phyloP scores from a whole-genome alignment of 352 stramenopile species.

The Globisporangium sylvaticum region DNA sequence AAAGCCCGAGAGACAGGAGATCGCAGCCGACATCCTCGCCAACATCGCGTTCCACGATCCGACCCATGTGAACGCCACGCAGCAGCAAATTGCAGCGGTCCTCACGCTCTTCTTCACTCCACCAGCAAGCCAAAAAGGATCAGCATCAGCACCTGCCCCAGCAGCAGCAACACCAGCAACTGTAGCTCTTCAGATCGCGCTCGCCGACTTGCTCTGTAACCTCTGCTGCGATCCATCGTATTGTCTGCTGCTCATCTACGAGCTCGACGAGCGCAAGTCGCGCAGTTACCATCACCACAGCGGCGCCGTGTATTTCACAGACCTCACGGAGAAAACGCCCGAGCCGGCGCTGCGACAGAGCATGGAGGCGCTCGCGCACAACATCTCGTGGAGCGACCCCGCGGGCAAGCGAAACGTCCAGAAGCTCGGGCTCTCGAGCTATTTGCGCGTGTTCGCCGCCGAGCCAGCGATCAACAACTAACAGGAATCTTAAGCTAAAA shows the following conservation, averaged over 20 bases:
- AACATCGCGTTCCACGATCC: slow-evolving; percentile 31
- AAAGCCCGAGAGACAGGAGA: slow-evolving; percentile 20
- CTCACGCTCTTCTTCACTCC: slow-evolving; percentile 35
- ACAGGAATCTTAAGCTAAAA: too few species aligned
- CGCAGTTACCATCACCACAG: slow-evolving; percentile 34
- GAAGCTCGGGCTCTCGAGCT: slow-evolving; percentile 65
- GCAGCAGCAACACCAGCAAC: not conserved
- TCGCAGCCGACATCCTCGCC: slow-evolving; percentile 36
- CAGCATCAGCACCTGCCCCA: not conserved
- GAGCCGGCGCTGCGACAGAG: slow-evolving; percentile 48
- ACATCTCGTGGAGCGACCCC: slow-evolving; percentile 71
- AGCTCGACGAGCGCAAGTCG: slow-evolving; percentile 58
- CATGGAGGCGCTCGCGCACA: slow-evolving; percentile 64
- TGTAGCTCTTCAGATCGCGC: slow-evolving; percentile 24
- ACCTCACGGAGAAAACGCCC: slow-evolving; percentile 34
- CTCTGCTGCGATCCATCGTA: slow-evolving; percentile 39
- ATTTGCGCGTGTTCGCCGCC: slow-evolving; percentile 44
- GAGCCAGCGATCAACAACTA: slow-evolving; percentile 39
- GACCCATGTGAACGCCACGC: slow-evolving; percentile 15
- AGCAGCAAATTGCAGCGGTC: slow-evolving; percentile 23
- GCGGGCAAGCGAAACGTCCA: slow-evolving; percentile 61
- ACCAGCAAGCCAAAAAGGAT: slow-evolving; percentile 7
- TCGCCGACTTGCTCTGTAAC: slow-evolving; percentile 62
- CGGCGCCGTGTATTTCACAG: slow-evolving; percentile 53
- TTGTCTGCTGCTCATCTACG: slow-evolving; percentile 62